A percentile compares a stretch with the other conserved stretches of the same genome.
Conservation (phyloP, 805 yeast genomes). For the Cyberlindnera sargentensis region DNA sequence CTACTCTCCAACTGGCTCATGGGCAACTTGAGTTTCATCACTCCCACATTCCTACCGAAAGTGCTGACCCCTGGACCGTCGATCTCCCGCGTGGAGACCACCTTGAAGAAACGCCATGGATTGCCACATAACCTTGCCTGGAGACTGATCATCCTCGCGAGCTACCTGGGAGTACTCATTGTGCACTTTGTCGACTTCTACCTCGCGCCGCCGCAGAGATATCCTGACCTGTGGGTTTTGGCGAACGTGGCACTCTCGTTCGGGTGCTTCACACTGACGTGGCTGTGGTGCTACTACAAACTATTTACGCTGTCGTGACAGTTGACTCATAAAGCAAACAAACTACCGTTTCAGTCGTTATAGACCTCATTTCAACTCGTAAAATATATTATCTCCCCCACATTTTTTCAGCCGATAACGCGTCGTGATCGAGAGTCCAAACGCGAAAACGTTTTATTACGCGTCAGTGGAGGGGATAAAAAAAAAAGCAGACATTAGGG, state of each 20-base stretch:
- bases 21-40: constrained; percentile 52
- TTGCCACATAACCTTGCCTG: constrained; percentile 46
- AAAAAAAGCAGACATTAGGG: too few relatives aligned
- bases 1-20: constrained; percentile 73
- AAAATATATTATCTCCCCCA: too few relatives aligned
- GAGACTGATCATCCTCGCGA: constrained; percentile 41
- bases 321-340: too few relatives aligned
- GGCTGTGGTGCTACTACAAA: constrained; percentile 75
- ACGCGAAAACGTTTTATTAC: too few relatives aligned
- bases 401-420: too few relatives aligned
- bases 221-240: constrained; percentile 85
- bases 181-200: constrained; percentile 50
- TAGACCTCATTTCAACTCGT: too few relatives aligned
- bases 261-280: constrained; percentile 65
- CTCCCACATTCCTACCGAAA: constrained; percentile 36
- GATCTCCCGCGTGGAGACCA: constrained; percentile 25
- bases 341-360: too few relatives aligned
- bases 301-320: constrained; percentile 29
- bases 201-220: constrained; percentile 45
- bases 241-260: constrained; percentile 69
- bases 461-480: too few relatives aligned
- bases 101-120: constrained; percentile 30
- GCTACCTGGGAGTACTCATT: constrained; percentile 43
- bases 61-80: constrained; percentile 40
- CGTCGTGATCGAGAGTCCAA: too few relatives aligned